Evolutionary conservation across 2,329 filamentous ascomycete genomes (phyloP), one percentile per base, ranked within the genome.

Genomic region (Colletotrichum coccodes): DNA sequence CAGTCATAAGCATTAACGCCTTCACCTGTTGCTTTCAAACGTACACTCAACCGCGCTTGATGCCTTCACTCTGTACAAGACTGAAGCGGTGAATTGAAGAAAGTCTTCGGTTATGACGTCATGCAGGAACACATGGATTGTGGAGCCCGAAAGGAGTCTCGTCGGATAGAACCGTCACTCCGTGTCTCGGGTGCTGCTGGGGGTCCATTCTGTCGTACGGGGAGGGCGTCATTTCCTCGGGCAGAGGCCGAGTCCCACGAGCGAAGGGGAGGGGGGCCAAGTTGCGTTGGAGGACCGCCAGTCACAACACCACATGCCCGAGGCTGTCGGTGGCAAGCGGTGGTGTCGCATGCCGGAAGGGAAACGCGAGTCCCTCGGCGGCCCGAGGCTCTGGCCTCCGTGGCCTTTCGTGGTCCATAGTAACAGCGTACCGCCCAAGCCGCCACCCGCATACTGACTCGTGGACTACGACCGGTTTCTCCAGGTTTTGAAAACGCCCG

Each of bases 101-200:
- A 23, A 34, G 23, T 38, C 30, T 28, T 21, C 28, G n/a, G 30
- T 18, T 7, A 57, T 68, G 64, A 68, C 64, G 64, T 68, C 58
- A 44, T 64, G 64, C 18, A 32, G 40, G 60, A 46, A 23, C 52
- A 11, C 44, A 46, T 57, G 46, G 44, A 44, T 53, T 64, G 52
- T 62, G 64, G 64, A 53, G 42, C 64, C 60, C 36, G 38, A 32
- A 57, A 21, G 30, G 12, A n/a, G 26, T 23, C 34, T 32, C 28
- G 47, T 50, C 32, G 28, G 47, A 30, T 30, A 18, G 47, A 8
- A n/a, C 18, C 47, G 14, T 6, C 47, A 16, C 16, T 30, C 16
- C 50, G 21, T 52, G 49, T 52, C n/a, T 32, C 30, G 21, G 18
- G 5, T 23, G n/a, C n/a, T 11, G n/a, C 30, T 11, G 16, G 11